These are phyloP conservation scores for Saturnispora bothae DNA, from an alignment of 805 yeast genomes.

Conservation along the genomic window DNA sequence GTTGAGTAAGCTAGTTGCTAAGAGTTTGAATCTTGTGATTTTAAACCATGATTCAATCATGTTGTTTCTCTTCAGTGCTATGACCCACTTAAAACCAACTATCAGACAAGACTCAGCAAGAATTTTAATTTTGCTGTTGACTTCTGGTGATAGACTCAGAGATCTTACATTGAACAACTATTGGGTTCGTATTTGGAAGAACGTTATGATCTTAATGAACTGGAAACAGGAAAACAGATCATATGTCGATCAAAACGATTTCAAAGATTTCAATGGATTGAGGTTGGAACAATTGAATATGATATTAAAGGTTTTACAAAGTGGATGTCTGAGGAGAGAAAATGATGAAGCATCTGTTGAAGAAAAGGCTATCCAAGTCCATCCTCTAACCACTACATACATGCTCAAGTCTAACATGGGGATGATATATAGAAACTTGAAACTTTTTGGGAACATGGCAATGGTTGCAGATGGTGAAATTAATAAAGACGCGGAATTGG, in stretches of 20 bases:
- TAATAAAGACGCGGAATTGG: constrained; percentile 6
- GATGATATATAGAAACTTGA: constrained; percentile 40
- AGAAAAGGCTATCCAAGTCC: constrained; percentile 22
- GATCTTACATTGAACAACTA: constrained; percentile 43
- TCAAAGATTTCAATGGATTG: constrained; percentile 14
- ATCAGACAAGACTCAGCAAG: constrained; percentile 68
- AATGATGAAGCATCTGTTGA: constrained; percentile 5
- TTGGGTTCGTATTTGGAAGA: constrained; percentile 60
- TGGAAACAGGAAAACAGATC: constrained; percentile 38
- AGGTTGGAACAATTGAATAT: constrained; percentile 29
- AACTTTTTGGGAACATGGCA: constrained; percentile 35
- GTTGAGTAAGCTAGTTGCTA: constrained; percentile 7
- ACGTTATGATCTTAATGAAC: constrained; percentile 59
- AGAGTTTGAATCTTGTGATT: constrained; percentile 31
- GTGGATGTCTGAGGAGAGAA: constrained; percentile 20
- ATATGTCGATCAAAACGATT: constrained; percentile 14
- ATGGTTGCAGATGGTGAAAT: constrained; percentile 3
- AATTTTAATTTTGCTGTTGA: constrained; percentile 51
- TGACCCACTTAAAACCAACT: constrained; percentile 80
- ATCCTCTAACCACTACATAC: constrained; percentile 42
- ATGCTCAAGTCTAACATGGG: constrained; percentile 35
- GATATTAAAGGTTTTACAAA: constrained; percentile 22
- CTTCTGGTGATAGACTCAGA: constrained; percentile 23
- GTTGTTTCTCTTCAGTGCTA: constrained; percentile 77
- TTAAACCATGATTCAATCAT: constrained; percentile 51